phyloP scores from a whole-genome alignment of 2,329 filamentous ascomycete genomes.

The Tolypocladium guangdongense region DNA sequence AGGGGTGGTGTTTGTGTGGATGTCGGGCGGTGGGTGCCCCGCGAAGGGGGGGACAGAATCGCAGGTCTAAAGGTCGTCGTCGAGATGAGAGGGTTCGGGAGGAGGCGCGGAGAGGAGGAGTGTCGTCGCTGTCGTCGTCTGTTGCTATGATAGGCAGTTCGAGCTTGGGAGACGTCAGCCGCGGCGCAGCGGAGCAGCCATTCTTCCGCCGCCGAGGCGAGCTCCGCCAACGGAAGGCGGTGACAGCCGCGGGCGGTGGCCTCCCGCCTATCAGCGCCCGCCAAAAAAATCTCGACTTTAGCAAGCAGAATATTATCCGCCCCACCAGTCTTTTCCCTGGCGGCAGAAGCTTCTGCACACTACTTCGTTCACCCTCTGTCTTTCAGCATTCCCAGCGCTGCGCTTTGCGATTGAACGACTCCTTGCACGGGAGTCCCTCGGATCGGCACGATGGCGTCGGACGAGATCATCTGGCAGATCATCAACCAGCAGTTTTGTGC shows the following conservation, averaged over 20 bases:
- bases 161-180: conserved; percentile 1
- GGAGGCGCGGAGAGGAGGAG: neutral
- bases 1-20: conserved; percentile 1
- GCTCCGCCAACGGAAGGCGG: conserved; percentile 10
- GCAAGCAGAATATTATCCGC: conserved; percentile 7
- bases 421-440: neutral
- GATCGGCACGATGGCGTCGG: conserved; percentile 59
- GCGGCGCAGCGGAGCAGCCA: neutral
- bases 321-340: conserved; percentile 7
- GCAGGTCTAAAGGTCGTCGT: neutral
- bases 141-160: neutral
- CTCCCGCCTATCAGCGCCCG: conserved; percentile 5
- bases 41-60: conserved; percentile 3
- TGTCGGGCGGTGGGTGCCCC: conserved; percentile 1
- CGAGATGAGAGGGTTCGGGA: neutral
- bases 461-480: conserved; percentile 96
- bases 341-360: conserved; percentile 1
- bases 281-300: conserved; percentile 11
- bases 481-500: conserved; percentile 94
- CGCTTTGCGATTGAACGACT: conserved; percentile 5
- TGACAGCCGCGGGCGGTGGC: conserved; percentile 3
- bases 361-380: neutral
- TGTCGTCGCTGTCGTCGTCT: neutral
- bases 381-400: neutral
- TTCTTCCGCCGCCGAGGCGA: conserved; percentile 9